phyloP scores from a whole-genome alignment of 78 protist species.

The Paratrimastix pyriformis region DNA sequence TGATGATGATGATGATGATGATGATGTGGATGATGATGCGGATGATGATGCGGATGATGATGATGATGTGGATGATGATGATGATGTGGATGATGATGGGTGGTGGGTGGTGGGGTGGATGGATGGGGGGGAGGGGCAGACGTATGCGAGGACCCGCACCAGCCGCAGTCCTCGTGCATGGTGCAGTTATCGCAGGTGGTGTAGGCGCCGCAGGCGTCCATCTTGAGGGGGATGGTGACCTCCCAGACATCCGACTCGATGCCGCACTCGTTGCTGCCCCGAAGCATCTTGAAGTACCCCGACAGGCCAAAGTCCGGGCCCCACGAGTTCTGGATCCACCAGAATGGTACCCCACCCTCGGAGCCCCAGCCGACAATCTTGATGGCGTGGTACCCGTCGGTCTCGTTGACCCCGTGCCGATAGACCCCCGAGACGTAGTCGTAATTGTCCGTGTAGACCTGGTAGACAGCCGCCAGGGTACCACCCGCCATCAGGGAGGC shows the following conservation, averaged over 20 bases:
- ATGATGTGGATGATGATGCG: no score
- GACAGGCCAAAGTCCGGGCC: slow-evolving; percentile 53
- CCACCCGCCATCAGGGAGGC: slow-evolving; percentile 25
- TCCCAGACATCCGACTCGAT: slow-evolving; percentile 38
- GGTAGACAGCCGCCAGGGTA: slow-evolving; percentile 35
- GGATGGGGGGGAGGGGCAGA: no score
- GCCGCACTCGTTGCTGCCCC: slow-evolving; percentile 61
- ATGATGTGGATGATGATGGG: no score
- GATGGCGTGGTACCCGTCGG: slow-evolving; percentile 56
- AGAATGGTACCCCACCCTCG: slow-evolving; percentile 49
- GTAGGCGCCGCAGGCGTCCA: no score
- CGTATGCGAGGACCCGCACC: no score
- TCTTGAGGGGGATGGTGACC: no score
- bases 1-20: no score
- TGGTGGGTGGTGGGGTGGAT: no score
- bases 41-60: no score
- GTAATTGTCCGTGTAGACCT: slow-evolving; percentile 41
- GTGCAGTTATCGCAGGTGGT: no score
- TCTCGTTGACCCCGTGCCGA: neutral
- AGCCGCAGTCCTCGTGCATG: no score
- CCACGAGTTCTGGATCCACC: slow-evolving; percentile 70
- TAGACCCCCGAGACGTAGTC: slow-evolving; percentile 54
- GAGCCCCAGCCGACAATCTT: slow-evolving; percentile 56
- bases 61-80: no score
- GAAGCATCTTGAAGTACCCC: slow-evolving; percentile 55